Evolutionary conservation across 768 basidiomycete species (phyloP).

Genomic region (Phanerochaete sordida): DNA sequence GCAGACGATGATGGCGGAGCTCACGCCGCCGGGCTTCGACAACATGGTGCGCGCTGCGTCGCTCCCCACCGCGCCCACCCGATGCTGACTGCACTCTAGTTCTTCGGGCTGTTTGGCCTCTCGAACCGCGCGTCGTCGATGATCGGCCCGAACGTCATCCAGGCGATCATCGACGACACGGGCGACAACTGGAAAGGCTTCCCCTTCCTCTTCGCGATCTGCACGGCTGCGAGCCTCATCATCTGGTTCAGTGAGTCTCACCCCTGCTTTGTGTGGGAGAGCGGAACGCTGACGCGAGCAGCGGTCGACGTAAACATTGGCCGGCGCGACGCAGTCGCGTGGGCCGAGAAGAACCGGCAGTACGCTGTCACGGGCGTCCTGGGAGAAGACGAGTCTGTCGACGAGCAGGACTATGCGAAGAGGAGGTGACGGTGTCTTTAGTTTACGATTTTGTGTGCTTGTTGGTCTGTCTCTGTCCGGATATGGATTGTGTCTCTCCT

Average conservation of each 20-base stretch:
- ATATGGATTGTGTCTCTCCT: neutral
- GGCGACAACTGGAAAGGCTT: constrained; percentile 83
- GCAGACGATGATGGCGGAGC: constrained; percentile 86
- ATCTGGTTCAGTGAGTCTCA: constrained; percentile 64
- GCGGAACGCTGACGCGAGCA: neutral
- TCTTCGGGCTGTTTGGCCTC: constrained; percentile 84
- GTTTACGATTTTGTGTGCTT: neutral
- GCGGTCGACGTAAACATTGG: constrained; percentile 36
- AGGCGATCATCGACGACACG: constrained; percentile 71
- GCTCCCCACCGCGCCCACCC: neutral
- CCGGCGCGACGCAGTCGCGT: constrained; percentile 34
- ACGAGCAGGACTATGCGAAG: constrained; percentile 15
- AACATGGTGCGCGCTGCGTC: constrained; percentile 49
- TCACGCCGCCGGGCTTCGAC: constrained; percentile 84
- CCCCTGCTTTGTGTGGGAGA: neutral
- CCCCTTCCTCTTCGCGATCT: constrained; percentile 78
- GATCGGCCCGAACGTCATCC: constrained; percentile 83
- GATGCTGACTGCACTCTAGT: constrained; percentile 35
- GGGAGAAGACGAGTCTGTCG: constrained; percentile 17
- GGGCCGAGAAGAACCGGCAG: constrained; percentile 30
- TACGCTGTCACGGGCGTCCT: constrained; percentile 21
- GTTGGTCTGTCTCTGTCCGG: neutral
- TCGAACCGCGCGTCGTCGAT: constrained; percentile 85
- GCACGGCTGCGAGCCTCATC: constrained; percentile 57
- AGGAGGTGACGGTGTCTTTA: constrained; percentile 7